These are phyloP conservation scores for Spatholobus suberectus DNA, from an alignment of 306 rosid species.

Conservation along the genomic window DNA sequence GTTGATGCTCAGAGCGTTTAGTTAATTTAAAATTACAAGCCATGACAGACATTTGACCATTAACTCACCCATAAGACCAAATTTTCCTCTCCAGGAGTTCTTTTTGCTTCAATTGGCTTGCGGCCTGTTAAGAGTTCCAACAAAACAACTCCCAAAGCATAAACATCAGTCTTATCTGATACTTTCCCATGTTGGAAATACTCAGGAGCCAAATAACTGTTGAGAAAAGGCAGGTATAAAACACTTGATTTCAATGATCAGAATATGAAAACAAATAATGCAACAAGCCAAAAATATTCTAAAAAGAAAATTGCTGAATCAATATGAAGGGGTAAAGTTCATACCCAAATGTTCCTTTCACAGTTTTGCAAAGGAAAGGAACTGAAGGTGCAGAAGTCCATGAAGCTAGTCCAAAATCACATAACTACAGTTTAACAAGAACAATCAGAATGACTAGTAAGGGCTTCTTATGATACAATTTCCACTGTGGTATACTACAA, in stretches of 20 bases:
- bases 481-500: background rate
- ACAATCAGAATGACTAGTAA: conserved; percentile 13
- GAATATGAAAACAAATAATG: background rate
- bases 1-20: background rate
- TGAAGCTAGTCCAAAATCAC: conserved; percentile 90
- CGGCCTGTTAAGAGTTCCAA: conserved; percentile 85
- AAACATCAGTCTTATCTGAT: conserved; percentile 87
- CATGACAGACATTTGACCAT: conserved; percentile 32
- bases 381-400: conserved; percentile 93
- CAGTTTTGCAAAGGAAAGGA: conserved; percentile 88
- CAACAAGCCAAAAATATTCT: background rate
- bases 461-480: background rate
- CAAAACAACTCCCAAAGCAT: conserved; percentile 84
- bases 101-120: conserved; percentile 76
- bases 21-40: conserved; percentile 25
- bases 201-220: conserved; percentile 92
- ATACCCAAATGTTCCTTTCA: conserved; percentile 95
- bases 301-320: background rate
- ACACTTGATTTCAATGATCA: conserved; percentile 15
- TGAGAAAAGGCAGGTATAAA: background rate
- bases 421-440: conserved; percentile 54
- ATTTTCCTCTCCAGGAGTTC: conserved; percentile 77
- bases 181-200: conserved; percentile 90
- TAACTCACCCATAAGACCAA: conserved; percentile 79
- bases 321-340: conserved; percentile 17